A percentile compares a stretch with the other conserved stretches of the same genome.
Evolutionary conservation across 1,284 basidiomycete genomes (phyloP).

Genomic region (Trichosporon sp.): DNA sequence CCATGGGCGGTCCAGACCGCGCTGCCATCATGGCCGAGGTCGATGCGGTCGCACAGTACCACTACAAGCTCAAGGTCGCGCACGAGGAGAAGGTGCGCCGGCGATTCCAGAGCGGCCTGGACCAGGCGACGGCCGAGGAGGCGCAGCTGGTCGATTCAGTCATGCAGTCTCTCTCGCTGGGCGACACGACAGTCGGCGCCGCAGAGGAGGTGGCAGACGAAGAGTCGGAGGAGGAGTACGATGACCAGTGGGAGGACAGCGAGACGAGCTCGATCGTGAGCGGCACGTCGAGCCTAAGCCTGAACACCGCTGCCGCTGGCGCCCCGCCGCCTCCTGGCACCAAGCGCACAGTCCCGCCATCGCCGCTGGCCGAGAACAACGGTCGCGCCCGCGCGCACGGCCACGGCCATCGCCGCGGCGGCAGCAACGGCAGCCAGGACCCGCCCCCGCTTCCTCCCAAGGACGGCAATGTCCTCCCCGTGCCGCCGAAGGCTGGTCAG

Average conservation of each 20-base stretch:
- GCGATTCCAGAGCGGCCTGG: conserved; percentile 56
- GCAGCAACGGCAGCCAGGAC: conserved; percentile 3
- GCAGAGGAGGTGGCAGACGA: conserved; percentile 72
- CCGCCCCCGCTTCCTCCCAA: conserved; percentile 8
- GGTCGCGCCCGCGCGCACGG: not conserved
- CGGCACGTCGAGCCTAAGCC: not conserved
- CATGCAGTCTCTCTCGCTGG: conserved; percentile 70
- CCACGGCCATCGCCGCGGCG: not conserved
- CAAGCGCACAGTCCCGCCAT: not conserved
- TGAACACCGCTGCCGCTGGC: not conserved
- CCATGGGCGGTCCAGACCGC: conserved; percentile 69
- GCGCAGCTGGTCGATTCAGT: conserved; percentile 71
- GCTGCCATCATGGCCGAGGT: conserved; percentile 72
- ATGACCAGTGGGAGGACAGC: conserved; percentile 45
- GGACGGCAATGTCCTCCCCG: not conserved
- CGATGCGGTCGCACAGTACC: conserved; percentile 78
- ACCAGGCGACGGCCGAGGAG: conserved; percentile 67
- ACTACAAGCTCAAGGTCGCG: conserved; percentile 83
- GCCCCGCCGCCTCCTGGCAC: no score
- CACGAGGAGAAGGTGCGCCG: conserved; percentile 81
- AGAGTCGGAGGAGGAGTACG: conserved; percentile 58
- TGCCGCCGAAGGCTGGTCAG: conserved; percentile 12
- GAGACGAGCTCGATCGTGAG: not conserved
- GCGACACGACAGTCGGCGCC: conserved; percentile 68
- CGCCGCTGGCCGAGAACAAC: not conserved